These are phyloP conservation scores for Trichoderma erinaceum DNA, from an alignment of 495 filamentous ascomycete species.

Conservation along the genomic window DNA sequence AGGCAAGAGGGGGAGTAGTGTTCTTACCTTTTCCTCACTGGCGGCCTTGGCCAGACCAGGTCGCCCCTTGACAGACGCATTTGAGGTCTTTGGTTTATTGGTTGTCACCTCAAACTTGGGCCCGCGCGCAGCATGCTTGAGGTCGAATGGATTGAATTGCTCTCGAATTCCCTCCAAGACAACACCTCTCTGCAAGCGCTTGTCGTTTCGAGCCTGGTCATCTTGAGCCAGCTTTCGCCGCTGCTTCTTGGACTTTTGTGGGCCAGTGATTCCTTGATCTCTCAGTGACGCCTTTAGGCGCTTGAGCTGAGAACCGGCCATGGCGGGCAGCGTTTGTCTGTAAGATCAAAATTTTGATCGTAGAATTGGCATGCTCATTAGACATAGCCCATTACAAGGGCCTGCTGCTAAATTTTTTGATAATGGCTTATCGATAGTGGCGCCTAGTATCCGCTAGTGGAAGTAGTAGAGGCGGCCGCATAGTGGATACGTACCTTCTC, in stretches of 20 bases:
- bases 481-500: not conserved
- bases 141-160: conserved; percentile 94
- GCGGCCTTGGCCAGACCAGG: conserved; percentile 79
- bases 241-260: conserved; percentile 87
- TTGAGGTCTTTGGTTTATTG: conserved; percentile 46
- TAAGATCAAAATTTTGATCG: not conserved
- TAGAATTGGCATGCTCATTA: conserved; percentile 18
- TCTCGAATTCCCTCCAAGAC: conserved; percentile 82
- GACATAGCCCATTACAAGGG: not conserved
- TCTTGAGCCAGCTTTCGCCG: conserved; percentile 66
- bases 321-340: conserved; percentile 28
- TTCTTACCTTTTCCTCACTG: conserved; percentile 75
- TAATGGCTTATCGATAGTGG: conserved; percentile 19
- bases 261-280: conserved; percentile 80
- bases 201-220: conserved; percentile 54
- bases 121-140: conserved; percentile 61
- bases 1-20: not conserved
- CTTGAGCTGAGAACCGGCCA: conserved; percentile 95
- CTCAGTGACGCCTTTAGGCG: conserved; percentile 84
- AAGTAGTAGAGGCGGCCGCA: not conserved
- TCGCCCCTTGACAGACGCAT: conserved; percentile 51
- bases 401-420: conserved; percentile 23
- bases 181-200: conserved; percentile 62
- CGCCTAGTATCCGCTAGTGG: not conserved
- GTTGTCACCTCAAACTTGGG: conserved; percentile 72